Evolutionary conservation across 371 early-diverging fungal genomes (phyloP), one percentile per base, ranked within the genome.

Genomic region (Fennellomyces sp.): DNA sequence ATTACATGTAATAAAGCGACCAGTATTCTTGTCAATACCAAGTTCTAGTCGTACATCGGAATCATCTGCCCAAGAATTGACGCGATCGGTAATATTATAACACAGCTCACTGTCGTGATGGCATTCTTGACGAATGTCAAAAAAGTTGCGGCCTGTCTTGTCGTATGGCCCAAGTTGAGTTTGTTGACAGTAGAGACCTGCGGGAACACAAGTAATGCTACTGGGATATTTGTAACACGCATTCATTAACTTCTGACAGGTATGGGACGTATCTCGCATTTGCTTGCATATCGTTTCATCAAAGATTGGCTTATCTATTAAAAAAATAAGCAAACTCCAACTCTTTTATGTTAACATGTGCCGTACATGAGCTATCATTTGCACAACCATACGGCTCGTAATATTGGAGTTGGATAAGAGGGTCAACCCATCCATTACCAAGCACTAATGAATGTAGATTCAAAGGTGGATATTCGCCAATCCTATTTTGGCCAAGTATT

Each of bases 341-440:
- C 15, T n/a, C 5, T 39, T 39, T 15, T 11, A 10, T 11, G 39
- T 17, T 39, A 39, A 4, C 10, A 5, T 39, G 17, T 39, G 15
- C 39, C n/a, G 13, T 50, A 50, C 51, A 50, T 50, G 29, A 19
- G 7, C 51, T 50, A 4, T 66, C 64, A 17, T 63, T 45, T n/a
- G 89, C 83, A 65, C 92, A 91, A 0, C 91, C 93, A 85, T 91
- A 93, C 41, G 87, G 81, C 11, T 91, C 86, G 71, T 93, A 97
- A 72, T 87, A 89, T 68, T 90, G 81, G 66, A 89, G 92, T 73
- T 97, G 97, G 0, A 83, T 78, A 53, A 86, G 75, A 25, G 93
- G 92, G 51, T 94, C 90, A 1, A 91, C 91, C 76, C 95, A 76
- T 1, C 96, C 97, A 69, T 97, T 97, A 21, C 97, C 97, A 55